phyloP scores from a whole-genome alignment of 2,329 filamentous ascomycete species.

The Diaporthe caulivora region DNA sequence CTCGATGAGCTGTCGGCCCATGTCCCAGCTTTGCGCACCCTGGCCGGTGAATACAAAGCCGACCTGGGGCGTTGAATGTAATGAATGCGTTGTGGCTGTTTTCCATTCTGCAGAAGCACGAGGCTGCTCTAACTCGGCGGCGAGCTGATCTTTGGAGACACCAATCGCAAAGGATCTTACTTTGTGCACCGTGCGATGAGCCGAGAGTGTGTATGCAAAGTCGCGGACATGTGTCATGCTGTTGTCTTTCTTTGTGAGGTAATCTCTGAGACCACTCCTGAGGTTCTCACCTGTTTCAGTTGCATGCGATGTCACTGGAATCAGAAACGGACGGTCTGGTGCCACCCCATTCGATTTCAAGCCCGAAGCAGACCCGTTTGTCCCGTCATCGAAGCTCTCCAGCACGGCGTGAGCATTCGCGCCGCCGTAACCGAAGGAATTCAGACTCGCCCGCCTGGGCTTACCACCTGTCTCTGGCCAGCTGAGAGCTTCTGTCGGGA shows the following conservation, averaged over 20 bases:
- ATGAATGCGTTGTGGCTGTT: background rate
- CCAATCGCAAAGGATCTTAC: slow-evolving; percentile 38
- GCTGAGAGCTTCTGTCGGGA: background rate
- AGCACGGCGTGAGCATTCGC: slow-evolving; percentile 27
- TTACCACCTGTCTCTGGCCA: slow-evolving; percentile 20
- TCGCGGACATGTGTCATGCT: slow-evolving; percentile 36
- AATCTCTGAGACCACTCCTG: background rate
- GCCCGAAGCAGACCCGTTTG: background rate
- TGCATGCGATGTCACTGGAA: slow-evolving; percentile 3
- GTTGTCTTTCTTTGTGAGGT: background rate
- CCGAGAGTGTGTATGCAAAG: slow-evolving; percentile 44
- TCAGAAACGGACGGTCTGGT: background rate
- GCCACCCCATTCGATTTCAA: background rate
- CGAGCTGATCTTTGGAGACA: background rate
- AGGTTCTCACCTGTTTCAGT: slow-evolving; percentile 8
- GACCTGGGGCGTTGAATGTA: background rate
- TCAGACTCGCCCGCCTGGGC: slow-evolving; percentile 27
- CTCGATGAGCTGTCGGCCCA: slow-evolving; percentile 45
- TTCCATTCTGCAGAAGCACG: slow-evolving; percentile 16
- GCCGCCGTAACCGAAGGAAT: slow-evolving; percentile 32
- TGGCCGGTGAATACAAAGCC: slow-evolving; percentile 49
- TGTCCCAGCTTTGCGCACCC: slow-evolving; percentile 49
- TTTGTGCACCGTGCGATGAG: slow-evolving; percentile 36
- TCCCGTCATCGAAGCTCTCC: slow-evolving; percentile 5
- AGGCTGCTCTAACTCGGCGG: background rate